These are phyloP conservation scores for Filobasidium floriforme DNA, from an alignment of 768 basidiomycete genomes.

Conservation along the genomic window DNA sequence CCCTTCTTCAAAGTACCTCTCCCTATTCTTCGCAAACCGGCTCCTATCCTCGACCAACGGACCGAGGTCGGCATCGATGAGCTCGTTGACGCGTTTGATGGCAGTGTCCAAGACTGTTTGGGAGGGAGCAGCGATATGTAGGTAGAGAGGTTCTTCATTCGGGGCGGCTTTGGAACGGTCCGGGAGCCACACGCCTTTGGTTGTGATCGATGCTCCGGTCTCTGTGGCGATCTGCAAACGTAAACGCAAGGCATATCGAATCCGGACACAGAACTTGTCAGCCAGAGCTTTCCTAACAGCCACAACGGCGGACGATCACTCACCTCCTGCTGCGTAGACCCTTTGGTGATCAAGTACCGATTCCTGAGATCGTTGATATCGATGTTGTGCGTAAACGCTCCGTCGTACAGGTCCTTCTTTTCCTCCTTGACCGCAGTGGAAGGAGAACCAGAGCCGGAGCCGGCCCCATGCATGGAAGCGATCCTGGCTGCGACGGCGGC, in stretches of 20 bases:
- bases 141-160: slow-evolving; percentile 84
- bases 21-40: slow-evolving; percentile 42
- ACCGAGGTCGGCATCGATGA: slow-evolving; percentile 48
- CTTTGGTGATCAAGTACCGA: slow-evolving; percentile 87
- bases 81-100: slow-evolving; percentile 44
- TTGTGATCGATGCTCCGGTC: slow-evolving; percentile 84
- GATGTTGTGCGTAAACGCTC: slow-evolving; percentile 78
- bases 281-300: too few relatives aligned
- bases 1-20: slow-evolving; percentile 34
- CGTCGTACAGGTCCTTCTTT: slow-evolving; percentile 62
- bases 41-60: slow-evolving; percentile 46
- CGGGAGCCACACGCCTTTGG: slow-evolving; percentile 93
- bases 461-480: slow-evolving; percentile 51
- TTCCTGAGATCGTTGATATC: slow-evolving; percentile 96
- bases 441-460: slow-evolving; percentile 28
- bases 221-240: slow-evolving; percentile 69
- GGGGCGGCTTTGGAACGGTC: slow-evolving; percentile 84
- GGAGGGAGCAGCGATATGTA: slow-evolving; percentile 71
- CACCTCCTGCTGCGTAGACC: slow-evolving; percentile 83
- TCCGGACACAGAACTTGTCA: too few relatives aligned
- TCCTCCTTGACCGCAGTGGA: slow-evolving; percentile 43
- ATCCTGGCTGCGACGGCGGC: slow-evolving; percentile 92
- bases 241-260: too few relatives aligned
- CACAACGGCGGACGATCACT: too few relatives aligned
- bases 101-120: slow-evolving; percentile 46